These are phyloP conservation scores for Neurospora sp. DNA, from an alignment of 495 filamentous ascomycete genomes.

Conservation along the genomic window DNA sequence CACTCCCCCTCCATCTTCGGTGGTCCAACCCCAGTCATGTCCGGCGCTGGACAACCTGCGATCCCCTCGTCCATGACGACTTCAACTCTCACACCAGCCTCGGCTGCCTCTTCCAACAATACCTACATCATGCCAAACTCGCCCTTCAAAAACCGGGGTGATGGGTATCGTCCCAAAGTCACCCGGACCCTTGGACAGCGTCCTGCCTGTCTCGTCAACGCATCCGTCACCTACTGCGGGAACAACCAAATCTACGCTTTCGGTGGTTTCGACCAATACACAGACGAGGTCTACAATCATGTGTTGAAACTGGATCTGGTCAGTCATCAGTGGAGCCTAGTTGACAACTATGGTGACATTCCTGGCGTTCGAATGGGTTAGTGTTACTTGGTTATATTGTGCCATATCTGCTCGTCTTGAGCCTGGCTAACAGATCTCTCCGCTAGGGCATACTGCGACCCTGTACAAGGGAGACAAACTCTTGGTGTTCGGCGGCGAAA, in stretches of 20 bases:
- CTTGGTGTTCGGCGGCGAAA: slow-evolving; percentile 92
- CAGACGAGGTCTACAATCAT: slow-evolving; percentile 98
- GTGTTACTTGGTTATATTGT: slow-evolving; percentile 7
- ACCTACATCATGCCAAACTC: slow-evolving; percentile 81
- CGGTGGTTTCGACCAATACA: slow-evolving; percentile 98
- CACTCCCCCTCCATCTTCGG: slow-evolving; percentile 24
- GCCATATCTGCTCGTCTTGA: not conserved
- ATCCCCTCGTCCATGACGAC: slow-evolving; percentile 13
- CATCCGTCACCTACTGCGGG: slow-evolving; percentile 92
- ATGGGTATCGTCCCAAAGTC: slow-evolving; percentile 71
- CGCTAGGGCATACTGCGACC: slow-evolving; percentile 82
- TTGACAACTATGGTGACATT: slow-evolving; percentile 98
- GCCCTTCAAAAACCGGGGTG: slow-evolving; percentile 53
- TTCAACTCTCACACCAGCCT: slow-evolving; percentile 32
- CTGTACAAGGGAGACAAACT: slow-evolving; percentile 90
- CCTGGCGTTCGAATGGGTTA: slow-evolving; percentile 95
- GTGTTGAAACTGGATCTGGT: slow-evolving; percentile 79
- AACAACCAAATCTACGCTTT: slow-evolving; percentile 97
- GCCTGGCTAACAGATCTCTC: not conserved
- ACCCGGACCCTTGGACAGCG: slow-evolving; percentile 74
- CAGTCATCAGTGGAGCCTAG: slow-evolving; percentile 82
- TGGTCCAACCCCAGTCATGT: slow-evolving; percentile 7
- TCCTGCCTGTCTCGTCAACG: slow-evolving; percentile 92
- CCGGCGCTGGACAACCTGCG: slow-evolving; percentile 2
- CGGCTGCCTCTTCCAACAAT: slow-evolving; percentile 52